Base-by-base conservation (phyloP, 2,329 filamentous ascomycete genomes). In the Botrytis paeoniae region DNA sequence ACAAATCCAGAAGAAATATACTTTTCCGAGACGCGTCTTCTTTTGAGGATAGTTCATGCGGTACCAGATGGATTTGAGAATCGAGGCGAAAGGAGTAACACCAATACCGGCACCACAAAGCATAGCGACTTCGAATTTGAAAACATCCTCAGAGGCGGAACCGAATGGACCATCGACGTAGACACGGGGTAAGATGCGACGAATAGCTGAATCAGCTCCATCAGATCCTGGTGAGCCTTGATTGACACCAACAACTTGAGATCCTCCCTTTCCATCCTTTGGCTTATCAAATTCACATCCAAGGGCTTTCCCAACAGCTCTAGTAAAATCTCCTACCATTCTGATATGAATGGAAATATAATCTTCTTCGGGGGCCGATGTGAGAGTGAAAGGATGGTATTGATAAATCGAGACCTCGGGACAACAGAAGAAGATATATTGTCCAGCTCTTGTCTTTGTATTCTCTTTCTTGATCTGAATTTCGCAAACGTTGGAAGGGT, bases 1-100 rank as follows among this genome's bases (percentile, higher is more conserved):
- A 85, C 93, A 95, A 75, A 96, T 91, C 93, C 93, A 96, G 87
- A 96, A 94, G 85, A 96, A 96, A 85, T 96, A 97, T 37, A 97
- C 93, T 82, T 96, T 97, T 79, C 91, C 88, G 61, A 97, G 86
- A 6, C 92, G 87, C 4, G 92, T 95, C 84, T 92, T 92, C 82
- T 91, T 89, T 81, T 93, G 91, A 4, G 92, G 92, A 83, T 93
- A 95, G 86, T 94, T 95, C 91, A 95, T 94, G 68, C 93, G 89
- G 85, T 96, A 97, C 93, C 93, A 97, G 83, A 97, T 95, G 70
- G 92, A 94, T 86, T 97, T 97, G 80, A 95, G 87, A 78, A 95
- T 95, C 0, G 92, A 94, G 20, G 93, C 93, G 83, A 94, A 95
- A 0, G 93, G 93, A n/a, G 93, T 95, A 20, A 95, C 92, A 76